phyloP scores from a whole-genome alignment of 2,329 filamentous ascomycete species.

The Incumbomyces delicatus region DNA sequence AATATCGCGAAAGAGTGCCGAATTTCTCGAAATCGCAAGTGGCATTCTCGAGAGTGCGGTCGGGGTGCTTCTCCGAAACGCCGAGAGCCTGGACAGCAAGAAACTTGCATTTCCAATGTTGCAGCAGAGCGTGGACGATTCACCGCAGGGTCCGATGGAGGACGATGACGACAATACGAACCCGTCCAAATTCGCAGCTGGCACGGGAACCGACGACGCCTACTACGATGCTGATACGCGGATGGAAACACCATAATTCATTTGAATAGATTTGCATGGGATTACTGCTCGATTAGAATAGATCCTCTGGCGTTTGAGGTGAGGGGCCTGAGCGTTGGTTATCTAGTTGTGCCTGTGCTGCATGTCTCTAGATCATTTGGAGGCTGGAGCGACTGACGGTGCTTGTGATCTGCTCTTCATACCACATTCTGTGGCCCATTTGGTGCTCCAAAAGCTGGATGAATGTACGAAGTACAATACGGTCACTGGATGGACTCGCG shows the following conservation, averaged over 20 bases:
- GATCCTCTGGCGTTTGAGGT: too few species aligned
- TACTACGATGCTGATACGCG: slow-evolving; percentile 6
- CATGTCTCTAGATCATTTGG: too few species aligned
- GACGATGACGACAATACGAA: slow-evolving; percentile 1
- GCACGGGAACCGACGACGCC: slow-evolving; percentile 7
- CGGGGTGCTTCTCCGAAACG: slow-evolving; percentile 18
- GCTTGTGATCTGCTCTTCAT: too few species aligned
- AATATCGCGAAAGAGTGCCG: slow-evolving; percentile 47
- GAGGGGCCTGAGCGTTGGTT: too few species aligned
- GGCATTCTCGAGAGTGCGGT: slow-evolving; percentile 21
- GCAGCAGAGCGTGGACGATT: slow-evolving; percentile 10
- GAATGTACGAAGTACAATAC: too few species aligned
- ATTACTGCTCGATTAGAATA: not conserved
- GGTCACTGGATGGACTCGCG: too few species aligned
- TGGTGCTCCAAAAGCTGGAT: too few species aligned
- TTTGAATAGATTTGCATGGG: not conserved
- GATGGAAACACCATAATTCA: slow-evolving; percentile 3
- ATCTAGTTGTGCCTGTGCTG: too few species aligned
- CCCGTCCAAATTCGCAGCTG: not conserved
- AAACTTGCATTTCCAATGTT: slow-evolving; percentile 20
- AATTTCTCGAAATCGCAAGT: slow-evolving; percentile 21
- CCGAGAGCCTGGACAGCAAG: slow-evolving; percentile 19
- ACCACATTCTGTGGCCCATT: too few species aligned
- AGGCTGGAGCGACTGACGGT: too few species aligned
- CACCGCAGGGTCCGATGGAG: slow-evolving; percentile 7